A percentile compares a stretch with the other conserved stretches of the same genome.
These are phyloP conservation scores for Phtheirospermum japonicum DNA, from an alignment of 257 asterid genomes.

Conservation along the genomic window DNA sequence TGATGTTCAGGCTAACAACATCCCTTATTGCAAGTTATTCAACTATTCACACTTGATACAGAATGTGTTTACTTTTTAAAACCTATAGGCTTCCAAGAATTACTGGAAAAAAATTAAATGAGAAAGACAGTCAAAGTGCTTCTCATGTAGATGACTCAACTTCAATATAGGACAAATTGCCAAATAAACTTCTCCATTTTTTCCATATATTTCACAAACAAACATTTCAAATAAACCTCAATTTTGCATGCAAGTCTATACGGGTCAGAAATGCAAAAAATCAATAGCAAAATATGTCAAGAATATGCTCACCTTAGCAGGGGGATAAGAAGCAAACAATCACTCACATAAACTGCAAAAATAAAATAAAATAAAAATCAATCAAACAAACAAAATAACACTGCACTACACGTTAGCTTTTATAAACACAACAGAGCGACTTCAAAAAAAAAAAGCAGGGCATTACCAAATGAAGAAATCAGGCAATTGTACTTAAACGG, in stretches of 20 bases:
- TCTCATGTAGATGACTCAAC: not conserved
- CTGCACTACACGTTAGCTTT: conserved; percentile 2
- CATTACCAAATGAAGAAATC: conserved; percentile 23
- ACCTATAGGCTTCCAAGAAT: not conserved
- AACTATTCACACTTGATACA: not conserved
- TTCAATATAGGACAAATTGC: not conserved
- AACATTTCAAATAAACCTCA: conserved; percentile 10
- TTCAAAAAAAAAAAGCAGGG: conserved; percentile 19
- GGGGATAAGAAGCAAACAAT: conserved; percentile 10
- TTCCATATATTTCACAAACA: not conserved
- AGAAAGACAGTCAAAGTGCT: not conserved
- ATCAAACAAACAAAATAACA: not conserved
- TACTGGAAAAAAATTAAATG: not conserved
- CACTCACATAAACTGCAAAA: conserved; percentile 4
- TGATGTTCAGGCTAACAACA: not conserved
- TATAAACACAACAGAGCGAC: not conserved
- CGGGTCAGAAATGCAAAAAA: not conserved
- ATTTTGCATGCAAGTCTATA: conserved; percentile 22
- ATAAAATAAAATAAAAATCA: not conserved
- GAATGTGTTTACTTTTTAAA: not conserved
- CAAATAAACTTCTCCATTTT: not conserved
- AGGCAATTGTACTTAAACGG: not conserved
- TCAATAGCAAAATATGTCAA: conserved; percentile 7
- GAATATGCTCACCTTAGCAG: conserved; percentile 18
- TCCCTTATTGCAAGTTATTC: not conserved